These are phyloP conservation scores for Wallacemonas collosoma DNA, from an alignment of 208 protist genomes.

Conservation along the genomic window DNA sequence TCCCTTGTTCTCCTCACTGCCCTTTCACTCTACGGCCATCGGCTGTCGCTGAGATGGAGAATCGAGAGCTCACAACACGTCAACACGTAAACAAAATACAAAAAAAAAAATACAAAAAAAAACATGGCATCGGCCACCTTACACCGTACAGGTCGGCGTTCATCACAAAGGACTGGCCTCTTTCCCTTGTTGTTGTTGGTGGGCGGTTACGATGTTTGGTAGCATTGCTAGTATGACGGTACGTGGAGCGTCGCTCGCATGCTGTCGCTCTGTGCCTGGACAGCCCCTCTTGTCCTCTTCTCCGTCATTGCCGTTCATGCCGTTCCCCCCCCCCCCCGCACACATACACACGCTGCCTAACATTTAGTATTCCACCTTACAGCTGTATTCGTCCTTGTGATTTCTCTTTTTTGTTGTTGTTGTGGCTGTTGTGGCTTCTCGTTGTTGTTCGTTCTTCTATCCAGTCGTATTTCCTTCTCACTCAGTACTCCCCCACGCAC, in stretches of 20 bases:
- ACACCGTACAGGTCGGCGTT: too few species aligned
- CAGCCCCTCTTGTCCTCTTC: too few species aligned
- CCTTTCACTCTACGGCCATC: too few species aligned
- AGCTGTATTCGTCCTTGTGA: neutral
- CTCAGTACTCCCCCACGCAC: neutral
- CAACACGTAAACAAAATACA: neutral
- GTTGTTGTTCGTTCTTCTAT: neutral
- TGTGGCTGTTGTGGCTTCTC: neutral
- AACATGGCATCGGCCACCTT: neutral
- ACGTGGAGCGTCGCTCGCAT: too few species aligned
- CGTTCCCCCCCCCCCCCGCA: too few species aligned
- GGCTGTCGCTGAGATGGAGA: too few species aligned
- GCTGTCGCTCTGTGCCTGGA: too few species aligned
- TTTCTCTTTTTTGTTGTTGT: neutral
- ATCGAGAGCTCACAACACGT: too few species aligned
- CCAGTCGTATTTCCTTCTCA: neutral
- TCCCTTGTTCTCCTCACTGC: neutral
- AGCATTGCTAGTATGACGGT: too few species aligned
- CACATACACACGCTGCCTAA: too few species aligned
- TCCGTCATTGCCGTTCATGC: too few species aligned
- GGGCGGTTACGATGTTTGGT: too few species aligned
- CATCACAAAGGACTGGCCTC: neutral
- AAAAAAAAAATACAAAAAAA: neutral
- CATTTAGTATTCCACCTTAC: neutral
- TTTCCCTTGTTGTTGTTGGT: neutral